Base-by-base conservation (phyloP, 1,139 yeast genomes). In the Scheffersomyces cryptocercus region DNA sequence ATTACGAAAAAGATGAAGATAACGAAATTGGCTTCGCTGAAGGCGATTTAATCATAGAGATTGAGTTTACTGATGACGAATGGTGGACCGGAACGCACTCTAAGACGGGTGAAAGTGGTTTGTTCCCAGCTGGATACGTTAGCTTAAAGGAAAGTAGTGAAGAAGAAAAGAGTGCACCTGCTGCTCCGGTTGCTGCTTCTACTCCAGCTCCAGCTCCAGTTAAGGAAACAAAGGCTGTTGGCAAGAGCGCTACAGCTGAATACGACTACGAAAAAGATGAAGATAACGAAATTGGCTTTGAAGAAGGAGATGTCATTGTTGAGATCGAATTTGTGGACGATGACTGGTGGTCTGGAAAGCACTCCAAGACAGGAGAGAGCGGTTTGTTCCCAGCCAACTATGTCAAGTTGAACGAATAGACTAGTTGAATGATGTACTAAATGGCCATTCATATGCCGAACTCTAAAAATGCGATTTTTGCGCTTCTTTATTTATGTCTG, bases 271-370 rank as follows among this genome's bases (percentile, higher is more conserved):
- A 85, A 42, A 96, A 95, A 16, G 84, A 84, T 31, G 97, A 91
- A 64, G 96, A 86, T 50, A 93, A 91, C 58, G 99, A 93, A 67
- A 74, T 93, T 46, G 79, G 84, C 2, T 62, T 62, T 64, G 79
- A 72, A 29, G 97, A 88, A 61, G 96, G 95, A 40, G 98, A 89
- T 53, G 56, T 75, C 48, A 89, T 93, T 52, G 70, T 82, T 15
- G 88, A 89, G 49, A 87, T 93, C 50, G 96, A 89, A 53, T 86
- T 88, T 64, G 87, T 88, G 12, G 97, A 90, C 55, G 96, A 88
- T 40, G 97, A 89, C 59, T 93, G 99, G 99, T 93, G 98, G 98
- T 75, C 85, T 46, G 99, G 99, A 39, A 74, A 63, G 43, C 83
- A 83, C 54, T 68, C 81, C 46, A 61, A 54, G 36, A 67, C 82